phyloP scores from a whole-genome alignment of 495 filamentous ascomycete genomes.

The Annulohypoxylon nitens region DNA sequence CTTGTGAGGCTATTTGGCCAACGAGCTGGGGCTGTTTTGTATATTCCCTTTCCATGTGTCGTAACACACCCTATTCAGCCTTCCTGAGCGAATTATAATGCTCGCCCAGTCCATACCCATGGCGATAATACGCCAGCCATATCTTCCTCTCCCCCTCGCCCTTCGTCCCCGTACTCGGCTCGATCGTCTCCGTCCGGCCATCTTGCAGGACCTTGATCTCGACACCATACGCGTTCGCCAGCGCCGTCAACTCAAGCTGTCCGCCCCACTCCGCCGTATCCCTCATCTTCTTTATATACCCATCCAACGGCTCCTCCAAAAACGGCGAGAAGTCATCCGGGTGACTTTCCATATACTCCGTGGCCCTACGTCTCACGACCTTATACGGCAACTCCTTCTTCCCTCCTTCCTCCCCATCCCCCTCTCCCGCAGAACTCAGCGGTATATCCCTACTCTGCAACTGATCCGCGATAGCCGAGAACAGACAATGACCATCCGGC shows the following conservation, averaged over 20 bases:
- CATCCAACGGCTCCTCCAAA: slow-evolving; percentile 84
- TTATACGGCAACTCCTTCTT: slow-evolving; percentile 60
- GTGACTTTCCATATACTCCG: slow-evolving; percentile 67
- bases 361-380: slow-evolving; percentile 67
- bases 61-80: slow-evolving; percentile 47
- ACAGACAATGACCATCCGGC: slow-evolving; percentile 97
- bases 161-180: slow-evolving; percentile 56
- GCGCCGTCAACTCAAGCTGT: slow-evolving; percentile 86
- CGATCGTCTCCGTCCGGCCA: slow-evolving; percentile 81
- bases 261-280: slow-evolving; percentile 98
- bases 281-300: slow-evolving; percentile 80
- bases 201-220: slow-evolving; percentile 90
- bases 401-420: slow-evolving; percentile 28
- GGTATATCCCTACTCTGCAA: slow-evolving; percentile 66
- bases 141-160: slow-evolving; percentile 59
- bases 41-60: not conserved
- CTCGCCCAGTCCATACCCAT: slow-evolving; percentile 92
- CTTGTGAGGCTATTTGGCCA: not conserved
- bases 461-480: slow-evolving; percentile 91
- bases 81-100: slow-evolving; percentile 92
- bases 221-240: slow-evolving; percentile 85
- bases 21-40: not conserved
- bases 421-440: slow-evolving; percentile 45
- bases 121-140: slow-evolving; percentile 96
- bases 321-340: slow-evolving; percentile 71